Base-by-base conservation (phyloP, 148 eudicot genomes). In the Nepenthes mirabilis region DNA sequence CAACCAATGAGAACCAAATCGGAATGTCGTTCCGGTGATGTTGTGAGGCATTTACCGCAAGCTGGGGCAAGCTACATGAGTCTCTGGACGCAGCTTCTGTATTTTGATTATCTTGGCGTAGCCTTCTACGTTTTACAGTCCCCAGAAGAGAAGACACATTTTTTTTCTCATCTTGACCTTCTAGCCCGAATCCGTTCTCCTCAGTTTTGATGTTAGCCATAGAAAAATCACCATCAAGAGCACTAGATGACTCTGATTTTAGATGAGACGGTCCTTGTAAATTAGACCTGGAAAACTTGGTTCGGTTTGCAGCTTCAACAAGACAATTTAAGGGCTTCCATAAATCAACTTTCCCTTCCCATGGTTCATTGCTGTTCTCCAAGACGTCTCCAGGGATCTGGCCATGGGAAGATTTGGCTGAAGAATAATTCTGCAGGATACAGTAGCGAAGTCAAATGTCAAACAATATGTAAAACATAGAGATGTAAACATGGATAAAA, bases 271-370 rank as follows among this genome's bases (percentile, higher is more conserved):
- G 64, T 67, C 80, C 88, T 72, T 75, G 88, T 56, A 79, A 68
- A 67, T 65, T 70, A 57, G 75, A 69, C 70, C 83, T 91, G 37
- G 88, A 75, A 62, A 81, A 82, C 67, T 91, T 91, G 58, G 80
- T 86, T 76, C 88, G 68, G 55, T 86, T 91, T 70, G 98, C 94
- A 59, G 80, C 98, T 69, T 91, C 98, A 67, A 86, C 88, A 55
- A 91, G 76, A 75, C 71, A 83, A 68, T 78, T 85, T 63, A 91
- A 80, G 14, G 96, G 94, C 62, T 80, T 88, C 98, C 98, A 91
- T 14, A 78, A 75, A 71, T 86, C 94, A 65, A 53, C 78, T 71
- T 82, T 85, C 34, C 83, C 87, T 50, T 90, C 91, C 78, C 80
- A 72, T 14, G 73, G 52, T 52, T 72, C 82, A 60, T 70, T 64